Conservation (phyloP, 495 filamentous ascomycete genomes). For the Pyrenula massariospora region DNA sequence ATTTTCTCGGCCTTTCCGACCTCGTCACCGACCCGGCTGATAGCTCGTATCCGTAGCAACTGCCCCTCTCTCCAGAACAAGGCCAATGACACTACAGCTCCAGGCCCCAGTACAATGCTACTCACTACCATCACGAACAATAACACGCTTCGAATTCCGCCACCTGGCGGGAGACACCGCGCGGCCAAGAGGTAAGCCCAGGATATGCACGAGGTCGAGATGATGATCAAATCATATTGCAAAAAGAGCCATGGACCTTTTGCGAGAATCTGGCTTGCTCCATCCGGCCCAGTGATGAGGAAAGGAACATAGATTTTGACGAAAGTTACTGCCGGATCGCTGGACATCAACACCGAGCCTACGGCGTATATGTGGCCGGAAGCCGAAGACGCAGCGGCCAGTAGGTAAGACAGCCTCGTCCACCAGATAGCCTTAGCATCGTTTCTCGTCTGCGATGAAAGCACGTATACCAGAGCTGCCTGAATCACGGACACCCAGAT, state of each 20-base stretch:
- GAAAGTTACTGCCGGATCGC: neutral
- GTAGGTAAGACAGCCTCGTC: neutral
- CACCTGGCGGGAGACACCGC: neutral
- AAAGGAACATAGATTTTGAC: neutral
- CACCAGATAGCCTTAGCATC: neutral
- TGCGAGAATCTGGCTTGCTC: constrained; percentile 2
- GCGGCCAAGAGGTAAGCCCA: constrained; percentile 6
- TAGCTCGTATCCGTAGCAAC: neutral
- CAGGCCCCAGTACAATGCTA: neutral
- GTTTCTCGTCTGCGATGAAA: neutral
- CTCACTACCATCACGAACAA: neutral
- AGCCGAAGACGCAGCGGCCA: neutral
- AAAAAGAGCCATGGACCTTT: constrained; percentile 11
- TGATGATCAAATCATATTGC: constrained; percentile 12
- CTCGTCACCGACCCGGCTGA: too few species aligned
- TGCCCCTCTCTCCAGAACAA: neutral
- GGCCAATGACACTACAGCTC: neutral
- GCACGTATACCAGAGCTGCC: neutral
- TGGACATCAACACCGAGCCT: neutral
- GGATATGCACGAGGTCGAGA: constrained; percentile 7
- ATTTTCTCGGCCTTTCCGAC: too few species aligned
- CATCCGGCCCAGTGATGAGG: neutral
- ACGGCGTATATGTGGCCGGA: neutral
- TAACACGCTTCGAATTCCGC: neutral
- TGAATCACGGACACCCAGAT: constrained; percentile 7